Percentiles rank a stretch among this genome's conserved stretches.
Conservation (phyloP, 495 filamentous ascomycete genomes). For the Chaetomium tenue region DNA sequence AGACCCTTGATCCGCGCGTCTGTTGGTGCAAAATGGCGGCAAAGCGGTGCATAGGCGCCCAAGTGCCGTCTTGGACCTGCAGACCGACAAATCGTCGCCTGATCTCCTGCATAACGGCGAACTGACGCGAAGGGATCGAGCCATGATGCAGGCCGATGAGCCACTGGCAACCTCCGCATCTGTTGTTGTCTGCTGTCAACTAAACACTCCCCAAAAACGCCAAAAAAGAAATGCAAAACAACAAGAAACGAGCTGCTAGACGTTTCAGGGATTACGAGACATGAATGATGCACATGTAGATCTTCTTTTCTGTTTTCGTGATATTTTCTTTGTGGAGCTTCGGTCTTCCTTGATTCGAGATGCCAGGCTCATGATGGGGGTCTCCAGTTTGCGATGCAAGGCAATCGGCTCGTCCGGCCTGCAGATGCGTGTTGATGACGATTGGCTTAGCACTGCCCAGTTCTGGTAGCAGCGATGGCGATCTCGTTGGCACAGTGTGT, state of each 20-base stretch:
- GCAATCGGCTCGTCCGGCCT: background rate
- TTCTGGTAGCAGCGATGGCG: slow-evolving; percentile 1
- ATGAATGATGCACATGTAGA: background rate
- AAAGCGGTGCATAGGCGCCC: slow-evolving; percentile 16
- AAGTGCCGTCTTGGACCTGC: slow-evolving; percentile 13
- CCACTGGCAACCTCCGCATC: background rate
- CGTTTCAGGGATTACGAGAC: background rate
- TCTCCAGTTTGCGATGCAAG: background rate
- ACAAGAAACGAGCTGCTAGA: background rate
- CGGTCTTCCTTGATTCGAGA: too few relatives aligned
- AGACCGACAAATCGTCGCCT: slow-evolving; percentile 12
- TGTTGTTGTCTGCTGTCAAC: background rate
- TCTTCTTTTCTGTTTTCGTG: background rate
- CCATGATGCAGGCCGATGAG: background rate
- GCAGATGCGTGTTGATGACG: background rate
- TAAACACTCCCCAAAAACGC: background rate
- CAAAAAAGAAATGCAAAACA: background rate
- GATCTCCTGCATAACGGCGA: slow-evolving; percentile 14
- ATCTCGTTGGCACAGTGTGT: background rate
- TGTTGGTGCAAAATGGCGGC: slow-evolving; percentile 43
- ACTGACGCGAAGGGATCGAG: background rate
- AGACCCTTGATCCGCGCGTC: slow-evolving; percentile 46
- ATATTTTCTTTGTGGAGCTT: background rate
- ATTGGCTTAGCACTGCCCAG: slow-evolving; percentile 4
- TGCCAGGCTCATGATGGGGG: background rate